Conservation (phyloP, 1,139 yeast genomes). For the Eremothecium cymbalariae region DNA sequence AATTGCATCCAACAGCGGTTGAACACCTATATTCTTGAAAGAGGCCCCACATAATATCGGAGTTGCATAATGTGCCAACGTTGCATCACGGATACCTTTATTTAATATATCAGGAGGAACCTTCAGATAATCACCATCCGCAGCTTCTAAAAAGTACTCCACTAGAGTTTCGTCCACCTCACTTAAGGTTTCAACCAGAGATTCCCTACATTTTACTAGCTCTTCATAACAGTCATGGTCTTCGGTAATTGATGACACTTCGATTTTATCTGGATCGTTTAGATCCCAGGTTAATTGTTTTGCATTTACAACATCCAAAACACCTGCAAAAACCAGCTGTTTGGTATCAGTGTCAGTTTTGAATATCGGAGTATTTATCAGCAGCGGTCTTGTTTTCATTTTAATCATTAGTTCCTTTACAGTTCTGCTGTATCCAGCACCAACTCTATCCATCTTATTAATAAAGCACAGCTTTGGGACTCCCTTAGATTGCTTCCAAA, state of each 20-base stretch:
- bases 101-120: conserved; percentile 47
- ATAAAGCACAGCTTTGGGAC: conserved; percentile 74
- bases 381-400: conserved; percentile 62
- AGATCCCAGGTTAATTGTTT: conserved; percentile 59
- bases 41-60: conserved; percentile 94
- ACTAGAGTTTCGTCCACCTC: conserved; percentile 72
- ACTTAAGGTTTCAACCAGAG: conserved; percentile 74
- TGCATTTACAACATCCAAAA: conserved; percentile 67
- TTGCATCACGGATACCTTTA: conserved; percentile 53
- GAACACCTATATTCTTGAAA: conserved; percentile 87
- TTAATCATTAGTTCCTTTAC: conserved; percentile 78
- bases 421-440: conserved; percentile 89
- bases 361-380: conserved; percentile 75
- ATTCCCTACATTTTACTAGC: conserved; percentile 53
- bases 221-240: conserved; percentile 40
- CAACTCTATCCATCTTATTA: conserved; percentile 93
- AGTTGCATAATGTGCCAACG: conserved; percentile 48
- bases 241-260: conserved; percentile 39
- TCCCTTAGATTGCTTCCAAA: conserved; percentile 79
- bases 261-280: conserved; percentile 48
- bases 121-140: conserved; percentile 55
- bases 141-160: conserved; percentile 65
- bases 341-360: conserved; percentile 31
- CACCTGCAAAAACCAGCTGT: conserved; percentile 60
- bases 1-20: conserved; percentile 82